Evolutionary conservation across 2,329 filamentous ascomycete genomes (phyloP), one percentile per base, ranked within the genome.

Genomic region (Dendryphion nanum): DNA sequence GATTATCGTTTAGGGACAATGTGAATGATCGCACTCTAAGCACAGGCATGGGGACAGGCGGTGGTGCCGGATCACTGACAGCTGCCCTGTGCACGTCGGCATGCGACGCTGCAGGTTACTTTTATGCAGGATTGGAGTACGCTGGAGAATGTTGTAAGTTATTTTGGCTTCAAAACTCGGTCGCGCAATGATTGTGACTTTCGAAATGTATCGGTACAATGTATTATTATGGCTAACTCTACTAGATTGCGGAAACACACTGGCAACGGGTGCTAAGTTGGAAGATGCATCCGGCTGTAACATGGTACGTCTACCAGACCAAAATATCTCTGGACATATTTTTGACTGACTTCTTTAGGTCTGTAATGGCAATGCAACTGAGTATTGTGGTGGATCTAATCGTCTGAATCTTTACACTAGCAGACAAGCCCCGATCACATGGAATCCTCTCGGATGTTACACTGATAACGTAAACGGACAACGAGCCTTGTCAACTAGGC

Each of bases 271-370:
- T 20, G 61, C 59, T 2, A 38, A 26, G 21, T 33, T 42, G 10
- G 23, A 36, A 23, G 39, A 36, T 38, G 28, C 24, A 5, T 19
- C 31, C 3, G 33, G 21, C 19, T 49, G 51, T 32, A 74, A 79
- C 18, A 53, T 60, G 4, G 70, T 73, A 37, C 53, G 54, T 44
- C 7, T 35, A 16, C 2, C n/a, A n/a, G n/a, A n/a, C n/a, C n/a
- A n/a, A n/a, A n/a, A n/a, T n/a, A n/a, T n/a, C 13, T 33, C 16
- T 4, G 15, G 14, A 13, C 24, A 17, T 30, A 4, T 35, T 35
- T 37, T 4, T 18, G 31, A 3, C 37, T 35, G 24, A 31, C 19
- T 24, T 21, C 8, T 26, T 3, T 12, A 51, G 46, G 20, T 33
- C 10, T 61, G 57, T 35, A 45, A 45, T 15, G 59, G 57, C 5